Conservation (phyloP, 2,329 filamentous ascomycete species). For the Penicillium hordei region DNA sequence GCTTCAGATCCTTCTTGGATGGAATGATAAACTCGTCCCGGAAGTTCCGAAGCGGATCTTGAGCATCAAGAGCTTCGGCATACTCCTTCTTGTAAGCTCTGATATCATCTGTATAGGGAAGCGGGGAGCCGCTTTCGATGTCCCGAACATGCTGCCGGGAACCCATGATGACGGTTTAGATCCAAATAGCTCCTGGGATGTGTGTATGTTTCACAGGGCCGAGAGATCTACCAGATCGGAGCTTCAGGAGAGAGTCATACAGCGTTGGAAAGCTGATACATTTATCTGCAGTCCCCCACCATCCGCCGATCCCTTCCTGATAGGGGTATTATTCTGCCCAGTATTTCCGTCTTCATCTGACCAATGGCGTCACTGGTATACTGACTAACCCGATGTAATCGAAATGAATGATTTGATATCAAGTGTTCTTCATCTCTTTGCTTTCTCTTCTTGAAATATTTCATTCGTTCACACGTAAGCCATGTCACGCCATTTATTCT, state of each 20-base stretch:
- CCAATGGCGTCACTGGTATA: conserved; percentile 33
- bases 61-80: conserved; percentile 55
- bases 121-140: conserved; percentile 30
- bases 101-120: conserved; percentile 34
- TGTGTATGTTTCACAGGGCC: not conserved
- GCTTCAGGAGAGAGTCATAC: not conserved
- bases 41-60: conserved; percentile 61
- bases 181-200: not conserved
- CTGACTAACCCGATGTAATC: conserved; percentile 33
- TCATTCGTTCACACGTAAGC: conserved; percentile 7
- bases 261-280: not conserved
- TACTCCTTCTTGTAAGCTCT: conserved; percentile 39
- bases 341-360: conserved; percentile 19
- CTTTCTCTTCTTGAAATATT: not conserved
- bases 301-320: conserved; percentile 12
- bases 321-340: conserved; percentile 28
- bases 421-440: conserved; percentile 16
- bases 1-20: conserved; percentile 67
- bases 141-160: conserved; percentile 30
- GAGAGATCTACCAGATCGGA: not conserved
- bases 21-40: conserved; percentile 76
- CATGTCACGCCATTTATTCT: conserved; percentile 35
- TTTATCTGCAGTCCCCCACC: conserved; percentile 15
- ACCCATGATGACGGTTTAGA: conserved; percentile 23
- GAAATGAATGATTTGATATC: conserved; percentile 24